phyloP scores from a whole-genome alignment of 306 rosid genomes.

The Calophaca sinica region DNA sequence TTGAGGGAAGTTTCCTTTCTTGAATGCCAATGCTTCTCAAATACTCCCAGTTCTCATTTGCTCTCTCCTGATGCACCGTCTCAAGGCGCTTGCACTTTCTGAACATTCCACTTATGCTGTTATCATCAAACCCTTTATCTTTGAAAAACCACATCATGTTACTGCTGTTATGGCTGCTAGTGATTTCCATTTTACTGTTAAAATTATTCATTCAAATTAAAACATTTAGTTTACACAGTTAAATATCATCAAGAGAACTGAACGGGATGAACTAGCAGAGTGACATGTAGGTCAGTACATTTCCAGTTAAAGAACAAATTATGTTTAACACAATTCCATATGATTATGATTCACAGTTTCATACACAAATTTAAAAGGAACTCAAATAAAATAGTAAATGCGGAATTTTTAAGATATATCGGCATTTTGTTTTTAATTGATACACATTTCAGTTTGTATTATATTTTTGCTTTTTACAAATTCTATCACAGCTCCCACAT shows the following conservation, averaged over 20 bases:
- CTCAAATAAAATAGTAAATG: not conserved
- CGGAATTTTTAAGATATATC: not conserved
- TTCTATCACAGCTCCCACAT: not conserved
- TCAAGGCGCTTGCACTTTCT: conserved; percentile 80
- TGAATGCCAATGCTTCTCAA: conserved; percentile 77
- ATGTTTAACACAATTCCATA: not conserved
- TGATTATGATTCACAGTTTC: not conserved
- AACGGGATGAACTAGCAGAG: not conserved
- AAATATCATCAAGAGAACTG: conserved; percentile 25
- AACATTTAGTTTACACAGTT: conserved; percentile 29
- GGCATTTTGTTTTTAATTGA: not conserved
- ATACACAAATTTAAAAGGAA: not conserved
- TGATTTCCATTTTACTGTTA: conserved; percentile 53
- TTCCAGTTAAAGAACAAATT: not conserved
- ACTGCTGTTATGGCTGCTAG: conserved; percentile 59
- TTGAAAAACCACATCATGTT: conserved; percentile 90
- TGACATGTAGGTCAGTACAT: not conserved
- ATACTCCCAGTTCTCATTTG: conserved; percentile 86
- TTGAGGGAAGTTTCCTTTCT: conserved; percentile 82
- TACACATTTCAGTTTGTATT: not conserved
- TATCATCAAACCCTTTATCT: conserved; percentile 90
- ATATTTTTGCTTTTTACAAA: not conserved
- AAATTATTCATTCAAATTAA: not conserved
- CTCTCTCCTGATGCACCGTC: conserved; percentile 62
- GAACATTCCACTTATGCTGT: conserved; percentile 69